A percentile compares a stretch with the other conserved stretches of the same genome.
phyloP scores from a whole-genome alignment of 352 stramenopile species.

The Globisporangium paddicum region DNA sequence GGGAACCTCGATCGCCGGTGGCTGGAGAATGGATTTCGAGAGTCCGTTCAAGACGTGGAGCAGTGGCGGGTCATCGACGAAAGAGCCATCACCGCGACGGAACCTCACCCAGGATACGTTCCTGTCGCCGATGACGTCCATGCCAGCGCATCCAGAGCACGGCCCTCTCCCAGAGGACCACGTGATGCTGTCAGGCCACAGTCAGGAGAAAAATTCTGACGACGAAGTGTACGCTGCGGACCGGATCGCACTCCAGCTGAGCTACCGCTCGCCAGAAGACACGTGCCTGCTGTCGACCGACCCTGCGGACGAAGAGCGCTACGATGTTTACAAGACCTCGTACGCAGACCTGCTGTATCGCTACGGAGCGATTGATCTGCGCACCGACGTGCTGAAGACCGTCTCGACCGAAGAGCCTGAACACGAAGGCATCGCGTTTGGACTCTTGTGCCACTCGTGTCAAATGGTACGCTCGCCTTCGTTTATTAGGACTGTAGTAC shows the following conservation, averaged over 20 bases:
- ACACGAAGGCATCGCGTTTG: slow-evolving; percentile 53
- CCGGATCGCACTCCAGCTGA: slow-evolving; percentile 47
- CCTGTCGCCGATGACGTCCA: slow-evolving; percentile 29
- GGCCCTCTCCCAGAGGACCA: not conserved
- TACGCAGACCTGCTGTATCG: slow-evolving; percentile 82
- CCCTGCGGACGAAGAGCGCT: slow-evolving; percentile 49
- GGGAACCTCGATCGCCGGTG: slow-evolving; percentile 1
- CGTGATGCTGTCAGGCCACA: not conserved
- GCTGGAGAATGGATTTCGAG: slow-evolving; percentile 72
- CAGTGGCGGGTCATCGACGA: slow-evolving; percentile 16
- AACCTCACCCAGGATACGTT: slow-evolving; percentile 51
- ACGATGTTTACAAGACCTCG: slow-evolving; percentile 77
- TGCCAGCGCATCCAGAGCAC: slow-evolving; percentile 12
- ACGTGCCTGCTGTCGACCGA: slow-evolving; percentile 46
- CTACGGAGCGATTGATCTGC: slow-evolving; percentile 69
- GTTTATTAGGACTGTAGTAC: not conserved
- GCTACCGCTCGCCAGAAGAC: slow-evolving; percentile 29
- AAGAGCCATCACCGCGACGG: slow-evolving; percentile 33
- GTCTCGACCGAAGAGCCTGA: slow-evolving; percentile 25
- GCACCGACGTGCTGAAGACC: slow-evolving; percentile 71
- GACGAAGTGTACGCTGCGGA: slow-evolving; percentile 36
- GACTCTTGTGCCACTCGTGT: slow-evolving; percentile 61
- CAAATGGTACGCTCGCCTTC: slow-evolving; percentile 34
- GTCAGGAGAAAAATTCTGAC: slow-evolving; percentile 5
- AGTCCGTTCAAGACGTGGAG: slow-evolving; percentile 80